Evolutionary conservation across 2,329 filamentous ascomycete species (phyloP).

Genomic region (Claviceps sorghi): DNA sequence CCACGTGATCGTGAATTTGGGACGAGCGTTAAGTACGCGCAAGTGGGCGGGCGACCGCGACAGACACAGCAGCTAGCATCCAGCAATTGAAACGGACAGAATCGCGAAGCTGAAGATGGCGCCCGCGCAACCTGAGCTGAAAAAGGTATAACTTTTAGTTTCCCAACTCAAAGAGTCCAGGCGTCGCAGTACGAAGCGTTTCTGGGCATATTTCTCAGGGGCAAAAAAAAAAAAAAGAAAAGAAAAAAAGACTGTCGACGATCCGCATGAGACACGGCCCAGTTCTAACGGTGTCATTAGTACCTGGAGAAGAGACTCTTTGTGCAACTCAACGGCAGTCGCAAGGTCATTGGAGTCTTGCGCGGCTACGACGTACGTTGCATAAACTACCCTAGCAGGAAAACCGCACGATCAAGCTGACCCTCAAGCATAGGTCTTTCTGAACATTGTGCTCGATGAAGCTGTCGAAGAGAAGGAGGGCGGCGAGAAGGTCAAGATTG

Average conservation of each 20-base stretch:
- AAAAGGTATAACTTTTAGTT: slow-evolving; percentile 53
- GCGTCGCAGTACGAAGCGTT: too few relatives aligned
- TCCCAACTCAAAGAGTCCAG: not conserved
- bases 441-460: slow-evolving; percentile 96
- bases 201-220: not conserved
- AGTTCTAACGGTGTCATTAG: slow-evolving; percentile 32
- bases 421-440: slow-evolving; percentile 57
- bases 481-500: slow-evolving; percentile 77
- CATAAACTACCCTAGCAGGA: not conserved
- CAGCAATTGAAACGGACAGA: not conserved
- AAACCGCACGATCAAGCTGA: not conserved
- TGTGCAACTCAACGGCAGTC: slow-evolving; percentile 92
- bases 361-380: slow-evolving; percentile 82
- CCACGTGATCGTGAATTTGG: slow-evolving; percentile 28
- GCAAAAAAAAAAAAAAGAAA: not conserved
- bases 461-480: slow-evolving; percentile 88
- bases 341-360: slow-evolving; percentile 88
- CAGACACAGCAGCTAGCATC: slow-evolving; percentile 9
- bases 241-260: not conserved
- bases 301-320: slow-evolving; percentile 99
- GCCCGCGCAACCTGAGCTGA: slow-evolving; percentile 96
- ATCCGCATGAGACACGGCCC: not conserved
- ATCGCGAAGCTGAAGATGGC: slow-evolving; percentile 54
- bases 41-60: slow-evolving; percentile 16
- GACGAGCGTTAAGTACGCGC: slow-evolving; percentile 2